These are phyloP conservation scores for Chimonanthus praecox DNA, from an alignment of 164 flowering plant genomes.

Conservation along the genomic window DNA sequence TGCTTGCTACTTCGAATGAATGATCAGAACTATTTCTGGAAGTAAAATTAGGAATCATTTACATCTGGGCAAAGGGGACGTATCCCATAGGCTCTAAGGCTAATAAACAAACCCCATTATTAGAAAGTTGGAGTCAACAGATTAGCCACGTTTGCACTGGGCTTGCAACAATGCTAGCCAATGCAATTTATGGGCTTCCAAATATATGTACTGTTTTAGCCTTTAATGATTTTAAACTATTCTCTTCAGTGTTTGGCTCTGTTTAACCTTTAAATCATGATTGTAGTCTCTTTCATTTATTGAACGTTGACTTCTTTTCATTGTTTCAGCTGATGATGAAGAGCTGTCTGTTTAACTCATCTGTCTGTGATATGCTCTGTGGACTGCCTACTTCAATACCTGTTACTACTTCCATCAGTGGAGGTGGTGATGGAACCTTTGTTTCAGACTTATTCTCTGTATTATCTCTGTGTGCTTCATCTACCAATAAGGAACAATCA, in stretches of 20 bases:
- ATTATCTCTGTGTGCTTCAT: constrained; percentile 51
- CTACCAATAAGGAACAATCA: constrained; percentile 42
- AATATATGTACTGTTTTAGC: neutral
- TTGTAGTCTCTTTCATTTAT: neutral
- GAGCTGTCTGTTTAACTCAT: constrained; percentile 58
- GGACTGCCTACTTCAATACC: constrained; percentile 78
- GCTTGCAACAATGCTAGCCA: neutral
- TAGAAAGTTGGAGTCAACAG: neutral
- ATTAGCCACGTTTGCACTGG: neutral
- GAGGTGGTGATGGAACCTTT: constrained; percentile 84
- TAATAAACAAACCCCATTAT: neutral
- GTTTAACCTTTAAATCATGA: neutral
- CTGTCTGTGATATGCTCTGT: constrained; percentile 54
- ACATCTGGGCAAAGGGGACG: neutral
- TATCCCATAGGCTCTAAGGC: neutral
- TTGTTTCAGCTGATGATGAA: constrained; percentile 69
- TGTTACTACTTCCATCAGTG: constrained; percentile 66
- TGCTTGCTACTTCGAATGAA: neutral
- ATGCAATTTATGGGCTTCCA: neutral
- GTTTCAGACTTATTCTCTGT: constrained; percentile 75
- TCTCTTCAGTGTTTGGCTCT: neutral
- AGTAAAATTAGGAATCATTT: neutral
- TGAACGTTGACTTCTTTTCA: neutral
- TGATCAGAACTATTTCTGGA: neutral
- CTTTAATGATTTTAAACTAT: neutral